phyloP scores from a whole-genome alignment of 2,329 filamentous ascomycete species.

The Sporothrix curviconia region DNA sequence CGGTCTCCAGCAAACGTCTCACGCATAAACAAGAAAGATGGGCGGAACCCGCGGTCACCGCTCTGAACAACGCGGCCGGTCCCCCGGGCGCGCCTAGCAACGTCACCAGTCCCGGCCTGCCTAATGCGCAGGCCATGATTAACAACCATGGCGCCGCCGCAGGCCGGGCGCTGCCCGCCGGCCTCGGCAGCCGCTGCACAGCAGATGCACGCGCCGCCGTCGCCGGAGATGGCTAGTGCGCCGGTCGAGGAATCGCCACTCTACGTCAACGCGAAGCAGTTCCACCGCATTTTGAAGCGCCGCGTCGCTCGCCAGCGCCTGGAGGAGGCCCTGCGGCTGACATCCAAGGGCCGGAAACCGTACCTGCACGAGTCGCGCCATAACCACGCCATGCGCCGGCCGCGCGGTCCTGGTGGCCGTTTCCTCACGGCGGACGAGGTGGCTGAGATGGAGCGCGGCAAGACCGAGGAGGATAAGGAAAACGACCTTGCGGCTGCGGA shows the following conservation, averaged over 20 bases:
- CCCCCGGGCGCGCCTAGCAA: conserved; percentile 58
- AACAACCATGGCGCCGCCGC: conserved; percentile 49
- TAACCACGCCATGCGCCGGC: conserved; percentile 95
- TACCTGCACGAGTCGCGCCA: conserved; percentile 96
- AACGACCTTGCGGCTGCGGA: conserved; percentile 23
- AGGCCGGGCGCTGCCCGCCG: conserved; percentile 47
- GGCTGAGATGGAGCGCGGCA: conserved; percentile 72
- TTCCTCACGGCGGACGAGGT: conserved; percentile 97
- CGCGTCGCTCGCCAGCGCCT: conserved; percentile 87
- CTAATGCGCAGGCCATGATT: conserved; percentile 69
- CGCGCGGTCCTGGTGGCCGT: conserved; percentile 84
- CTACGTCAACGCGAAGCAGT: conserved; percentile 98
- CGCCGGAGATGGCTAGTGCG: conserved; percentile 68
- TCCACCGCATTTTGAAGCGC: conserved; percentile 92
- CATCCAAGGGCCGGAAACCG: conserved; percentile 91
- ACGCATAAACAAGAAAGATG: conserved; percentile 69
- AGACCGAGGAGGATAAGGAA: conserved; percentile 36
- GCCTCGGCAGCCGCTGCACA: conserved; percentile 54
- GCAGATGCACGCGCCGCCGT: conserved; percentile 62
- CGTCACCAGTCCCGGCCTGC: conserved; percentile 67
- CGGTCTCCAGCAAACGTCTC: conserved; percentile 67
- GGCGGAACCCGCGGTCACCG: conserved; percentile 68
- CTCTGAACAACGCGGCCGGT: conserved; percentile 57
- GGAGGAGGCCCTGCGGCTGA: conserved; percentile 85
- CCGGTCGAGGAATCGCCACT: conserved; percentile 83